Evolutionary conservation across 2,329 filamentous ascomycete genomes (phyloP), one percentile per base, ranked within the genome.

Genomic region (Bisporella sp.): DNA sequence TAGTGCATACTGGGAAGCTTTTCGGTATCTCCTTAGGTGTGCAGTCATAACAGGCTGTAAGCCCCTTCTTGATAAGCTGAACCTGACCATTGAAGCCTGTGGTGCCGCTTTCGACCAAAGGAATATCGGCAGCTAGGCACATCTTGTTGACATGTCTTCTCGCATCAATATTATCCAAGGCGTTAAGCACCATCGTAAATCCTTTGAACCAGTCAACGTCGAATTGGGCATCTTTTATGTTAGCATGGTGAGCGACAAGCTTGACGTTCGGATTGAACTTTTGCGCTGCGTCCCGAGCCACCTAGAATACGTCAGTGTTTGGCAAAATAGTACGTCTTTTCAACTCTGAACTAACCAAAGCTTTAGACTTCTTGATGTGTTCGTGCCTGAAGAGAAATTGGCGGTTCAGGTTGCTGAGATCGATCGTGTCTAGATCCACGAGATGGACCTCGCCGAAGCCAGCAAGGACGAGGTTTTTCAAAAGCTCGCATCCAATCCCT

Each of bases 61-160:
- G 73, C 39, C 88, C 87, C 76, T 90, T 92, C 68, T 89, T 90
- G 68, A 99, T 99, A 28, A 95, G 89, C 69, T 97, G 92, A 4
- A 97, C 92, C 66, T 99, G 92, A 21, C 93, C 93, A 63, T 96
- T 95, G 74, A 96, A 99, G 1, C 93, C 93, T 0, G 93, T 97
- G 0, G 93, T 99, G 40, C 93, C 93, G 66, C 92, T 97, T 72
- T 99, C 93, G 49, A 99, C 87, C 57, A 99, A 71, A 8, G 93
- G 90, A 30, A 97, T 82, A 62, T 93, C 79, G 8, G 93, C 91
- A 1, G 91, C 89, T 58, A 99, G 71, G 62, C 93, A 97, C 93
- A 99, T 97, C 67, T 85, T 87, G 68, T 99, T 99, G 57, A 97
- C 93, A 73, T 97, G 91, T 47, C 92, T 82, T 58, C 93, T 78